phyloP scores from a whole-genome alignment of 371 early-diverging fungal species.

The Apophysomyces ossiformis region DNA sequence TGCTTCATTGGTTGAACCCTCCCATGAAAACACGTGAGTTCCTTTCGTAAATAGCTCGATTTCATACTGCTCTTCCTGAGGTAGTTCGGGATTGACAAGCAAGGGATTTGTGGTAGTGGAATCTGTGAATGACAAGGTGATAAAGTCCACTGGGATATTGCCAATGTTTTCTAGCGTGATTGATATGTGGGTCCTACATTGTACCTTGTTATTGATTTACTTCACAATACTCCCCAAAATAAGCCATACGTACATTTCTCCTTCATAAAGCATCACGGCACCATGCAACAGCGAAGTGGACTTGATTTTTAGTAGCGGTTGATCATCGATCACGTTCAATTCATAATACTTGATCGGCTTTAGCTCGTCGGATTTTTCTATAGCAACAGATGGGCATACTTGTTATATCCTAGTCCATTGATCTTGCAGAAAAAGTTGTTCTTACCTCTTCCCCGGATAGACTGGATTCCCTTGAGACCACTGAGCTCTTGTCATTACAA shows the following conservation, averaged over 20 bases:
- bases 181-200: slow-evolving; percentile 55
- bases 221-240: neutral
- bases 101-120: slow-evolving; percentile 53
- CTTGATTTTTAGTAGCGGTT: slow-evolving; percentile 69
- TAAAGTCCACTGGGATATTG: slow-evolving; percentile 68
- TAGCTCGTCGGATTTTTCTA: slow-evolving; percentile 13
- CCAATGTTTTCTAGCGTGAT: slow-evolving; percentile 80
- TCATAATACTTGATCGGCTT: slow-evolving; percentile 49
- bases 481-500: slow-evolving; percentile 21
- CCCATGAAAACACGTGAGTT: slow-evolving; percentile 71
- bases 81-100: slow-evolving; percentile 54
- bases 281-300: slow-evolving; percentile 63
- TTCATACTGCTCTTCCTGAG: slow-evolving; percentile 77
- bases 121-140: slow-evolving; percentile 72
- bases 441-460: slow-evolving; percentile 30
- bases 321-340: slow-evolving; percentile 67
- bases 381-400: neutral
- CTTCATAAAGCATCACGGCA: slow-evolving; percentile 83
- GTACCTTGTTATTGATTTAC: neutral
- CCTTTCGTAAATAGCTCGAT: slow-evolving; percentile 70
- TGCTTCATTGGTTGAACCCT: slow-evolving; percentile 42
- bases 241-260: slow-evolving; percentile 70
- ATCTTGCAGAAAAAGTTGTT: neutral
- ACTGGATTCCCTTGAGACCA: slow-evolving; percentile 36
- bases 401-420: neutral